A percentile compares a stretch with the other conserved stretches of the same genome.
These are phyloP conservation scores for Leccinum broughii DNA, from an alignment of 768 basidiomycete species.

Conservation along the genomic window DNA sequence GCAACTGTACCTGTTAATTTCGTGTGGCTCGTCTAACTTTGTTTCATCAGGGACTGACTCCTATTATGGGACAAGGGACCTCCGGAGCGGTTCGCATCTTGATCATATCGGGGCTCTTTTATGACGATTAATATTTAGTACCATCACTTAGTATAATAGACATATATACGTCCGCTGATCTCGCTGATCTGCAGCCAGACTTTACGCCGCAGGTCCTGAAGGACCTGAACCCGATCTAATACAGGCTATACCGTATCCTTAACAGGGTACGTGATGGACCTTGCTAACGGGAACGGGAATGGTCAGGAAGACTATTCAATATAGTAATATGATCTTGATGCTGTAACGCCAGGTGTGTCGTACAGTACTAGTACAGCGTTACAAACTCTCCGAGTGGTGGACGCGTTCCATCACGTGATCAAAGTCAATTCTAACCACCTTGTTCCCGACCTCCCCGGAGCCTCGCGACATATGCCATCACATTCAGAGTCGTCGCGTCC, in stretches of 20 bases:
- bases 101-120: neutral
- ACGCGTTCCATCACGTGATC: constrained; percentile 22
- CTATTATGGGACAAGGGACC: neutral
- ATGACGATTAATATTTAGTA: neutral
- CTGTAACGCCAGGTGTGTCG: neutral
- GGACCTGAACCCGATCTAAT: neutral
- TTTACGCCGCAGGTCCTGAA: neutral
- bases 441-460: neutral
- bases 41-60: neutral
- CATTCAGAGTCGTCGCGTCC: constrained; percentile 35
- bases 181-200: neutral
- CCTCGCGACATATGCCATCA: constrained; percentile 16
- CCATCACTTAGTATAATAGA: neutral
- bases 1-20: neutral
- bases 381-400: neutral
- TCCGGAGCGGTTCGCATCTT: neutral
- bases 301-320: neutral
- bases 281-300: neutral
- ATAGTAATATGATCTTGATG: neutral
- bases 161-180: neutral
- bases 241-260: neutral
- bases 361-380: too few species aligned
- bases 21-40: neutral
- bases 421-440: constrained; percentile 3
- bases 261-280: neutral